phyloP scores from a whole-genome alignment of 169 alveolate genomes.

The Eimeria necatrix region DNA sequence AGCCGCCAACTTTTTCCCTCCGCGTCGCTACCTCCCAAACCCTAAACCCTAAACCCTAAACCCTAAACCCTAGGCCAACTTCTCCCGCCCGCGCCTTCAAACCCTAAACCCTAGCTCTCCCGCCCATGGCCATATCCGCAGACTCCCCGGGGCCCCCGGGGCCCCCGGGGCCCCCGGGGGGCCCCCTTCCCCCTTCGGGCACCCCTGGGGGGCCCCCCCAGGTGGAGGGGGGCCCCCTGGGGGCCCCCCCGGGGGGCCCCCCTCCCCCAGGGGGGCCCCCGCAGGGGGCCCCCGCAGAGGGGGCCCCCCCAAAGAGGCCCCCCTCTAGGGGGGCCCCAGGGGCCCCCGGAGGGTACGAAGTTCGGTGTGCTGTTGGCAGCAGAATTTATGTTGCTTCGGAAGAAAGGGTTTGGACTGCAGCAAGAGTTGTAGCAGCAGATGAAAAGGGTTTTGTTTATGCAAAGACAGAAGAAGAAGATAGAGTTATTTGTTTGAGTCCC shows the following conservation, averaged over 20 bases:
- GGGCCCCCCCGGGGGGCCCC: background rate
- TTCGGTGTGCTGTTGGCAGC: slow-evolving; percentile 60
- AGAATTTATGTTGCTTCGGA: background rate
- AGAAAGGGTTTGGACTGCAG: slow-evolving; percentile 46
- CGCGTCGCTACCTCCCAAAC: background rate
- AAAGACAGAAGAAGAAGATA: background rate
- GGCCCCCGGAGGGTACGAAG: slow-evolving; percentile 40
- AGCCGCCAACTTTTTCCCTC: too few relatives aligned
- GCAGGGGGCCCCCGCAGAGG: background rate
- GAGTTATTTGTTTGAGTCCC: background rate
- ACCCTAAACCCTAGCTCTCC: background rate
- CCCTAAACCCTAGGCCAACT: background rate
- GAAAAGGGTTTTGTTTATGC: background rate
- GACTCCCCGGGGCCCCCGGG: background rate
- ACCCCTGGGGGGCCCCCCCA: background rate
- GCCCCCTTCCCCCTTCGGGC: background rate
- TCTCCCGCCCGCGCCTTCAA: background rate
- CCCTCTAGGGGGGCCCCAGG: slow-evolving; percentile 3
- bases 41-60: background rate
- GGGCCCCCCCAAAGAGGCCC: background rate
- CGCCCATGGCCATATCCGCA: background rate
- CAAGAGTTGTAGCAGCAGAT: background rate
- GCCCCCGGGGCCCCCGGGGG: too few relatives aligned
- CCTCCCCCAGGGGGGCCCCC: background rate
- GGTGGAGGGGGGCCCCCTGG: background rate